Percentiles rank a stretch among this genome's conserved stretches.
phyloP scores from a whole-genome alignment of 2,329 filamentous ascomycete species.

The Esteya vermicola region DNA sequence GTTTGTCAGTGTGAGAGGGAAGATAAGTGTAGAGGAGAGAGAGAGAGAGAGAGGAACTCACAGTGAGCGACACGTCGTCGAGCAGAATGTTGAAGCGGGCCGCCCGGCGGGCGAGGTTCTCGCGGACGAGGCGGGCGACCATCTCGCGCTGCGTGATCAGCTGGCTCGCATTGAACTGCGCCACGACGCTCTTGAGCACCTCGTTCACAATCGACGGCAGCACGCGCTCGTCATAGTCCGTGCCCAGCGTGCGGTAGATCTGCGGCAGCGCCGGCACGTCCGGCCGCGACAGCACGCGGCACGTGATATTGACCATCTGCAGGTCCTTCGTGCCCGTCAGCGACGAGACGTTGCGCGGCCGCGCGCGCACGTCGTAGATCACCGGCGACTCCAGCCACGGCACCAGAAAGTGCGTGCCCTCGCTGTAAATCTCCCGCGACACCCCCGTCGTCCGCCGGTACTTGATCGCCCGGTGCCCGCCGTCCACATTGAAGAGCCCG shows the following conservation, averaged over 20 bases:
- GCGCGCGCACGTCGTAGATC: constrained; percentile 94
- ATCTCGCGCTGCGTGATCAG: constrained; percentile 98
- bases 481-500: constrained; percentile 72
- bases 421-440: constrained; percentile 86
- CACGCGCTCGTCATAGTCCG: constrained; percentile 93
- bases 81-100: constrained; percentile 95
- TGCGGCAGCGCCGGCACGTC: constrained; percentile 79
- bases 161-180: constrained; percentile 97
- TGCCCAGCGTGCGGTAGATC: constrained; percentile 89
- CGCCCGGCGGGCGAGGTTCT: constrained; percentile 81
- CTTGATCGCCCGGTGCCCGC: constrained; percentile 97
- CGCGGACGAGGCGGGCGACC: constrained; percentile 78
- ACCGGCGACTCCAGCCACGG: constrained; percentile 97
- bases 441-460: constrained; percentile 89
- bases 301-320: constrained; percentile 99
- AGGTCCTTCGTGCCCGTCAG: constrained; percentile 97
- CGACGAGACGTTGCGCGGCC: constrained; percentile 90
- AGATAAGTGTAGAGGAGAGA: background rate
- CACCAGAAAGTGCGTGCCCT: constrained; percentile 90
- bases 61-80: constrained; percentile 92
- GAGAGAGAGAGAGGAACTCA: too few species aligned
- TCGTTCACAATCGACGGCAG: constrained; percentile 97
- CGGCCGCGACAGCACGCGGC: constrained; percentile 90
- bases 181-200: constrained; percentile 95
- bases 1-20: background rate